Base-by-base conservation (phyloP, 2,329 filamentous ascomycete species). In the Epichloe typhina region DNA sequence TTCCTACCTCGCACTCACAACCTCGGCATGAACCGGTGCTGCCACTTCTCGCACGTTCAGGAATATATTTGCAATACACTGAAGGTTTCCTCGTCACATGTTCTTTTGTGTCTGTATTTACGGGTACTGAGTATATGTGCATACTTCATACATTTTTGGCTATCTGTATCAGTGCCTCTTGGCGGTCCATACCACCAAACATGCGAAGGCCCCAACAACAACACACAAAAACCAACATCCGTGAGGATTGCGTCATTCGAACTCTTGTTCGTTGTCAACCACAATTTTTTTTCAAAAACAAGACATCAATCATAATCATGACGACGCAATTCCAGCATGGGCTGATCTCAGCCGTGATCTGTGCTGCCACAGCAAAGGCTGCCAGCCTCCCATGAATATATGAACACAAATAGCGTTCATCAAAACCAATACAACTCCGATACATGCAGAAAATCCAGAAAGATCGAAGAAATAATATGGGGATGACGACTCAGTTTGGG, bases 401-500 rank as follows among this genome's bases (percentile, higher is more conserved):
- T 23, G 13, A 15, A 46, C 12, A 19, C 33, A n/a, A 6, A 15
- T 37, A 37, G 19, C 15, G 19, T 26, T 46, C 4, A 15, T 9
- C 7, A 26, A 45, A 48, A 33, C 17, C n/a, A n/a, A 43, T 5
- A 2, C 35, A 57, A 55, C 52, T 55, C 55, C 58, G 48, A 51
- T 40, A 26, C 49, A 60, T 56, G 55, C 55, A 55, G 47, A 54
- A 35, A 41, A 45, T 43, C 33, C 46, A 52, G 21, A 47, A 46
- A 37, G 23, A 39, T 50, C 38, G 47, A 52, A 47, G 45, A 46
- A 47, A 50, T 48, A 42, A 46, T 46, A 48, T 13, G 36, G 17
- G 5, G 4, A 47, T 3, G 17, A 2, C 19, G 17, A 2, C 19
- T 48, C 39, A 65, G 47, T 56, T 51, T 37, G 61, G 52, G 39